Base-by-base conservation (phyloP, 2,329 filamentous ascomycete genomes). In the Epicoccum sorghinum region DNA sequence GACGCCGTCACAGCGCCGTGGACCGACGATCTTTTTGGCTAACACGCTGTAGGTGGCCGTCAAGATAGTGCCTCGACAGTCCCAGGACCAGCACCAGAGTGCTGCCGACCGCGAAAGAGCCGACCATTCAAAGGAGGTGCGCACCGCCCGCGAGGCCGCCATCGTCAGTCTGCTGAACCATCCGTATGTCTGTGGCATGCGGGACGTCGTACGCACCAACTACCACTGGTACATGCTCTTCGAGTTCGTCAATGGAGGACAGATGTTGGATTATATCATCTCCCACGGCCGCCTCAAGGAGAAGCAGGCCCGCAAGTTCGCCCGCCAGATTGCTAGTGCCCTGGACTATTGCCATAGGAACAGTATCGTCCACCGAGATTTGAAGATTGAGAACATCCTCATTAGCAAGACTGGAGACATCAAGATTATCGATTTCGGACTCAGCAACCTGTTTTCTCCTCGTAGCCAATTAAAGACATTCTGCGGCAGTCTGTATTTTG, bases 211-310 rank as follows among this genome's bases (percentile, higher is more conserved):
- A 52, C 89, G 93, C 53, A 98, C 95, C 45, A 93, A 95, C 69
- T 95, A 97, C 74, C 95, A 99, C 77, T 99, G 95, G 95, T 99
- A 99, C 77, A 99, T 99, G 95, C 86, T 99, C 46, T 99, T 96
- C 71, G 95, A 99, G 78, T 97, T 95, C 75, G 95, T 99, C 76
- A 97, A 99, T 71, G 95, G 95, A 42, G 95, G 95, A 14, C 95
- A 99, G 78, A 98, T 99, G 95, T 86, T 99, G 58, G 95, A 99
- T 79, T 99, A 98, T 77, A 99, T 99, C 75, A 99, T 99, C 72
- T 97, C 93, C 3, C 95, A 99, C 70, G 95, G 93, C 54, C 90
- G 96, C 69, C 81, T 99, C 60, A 98, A 98, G 81, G 95, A 99
- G 79, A 98, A 98, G 77, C 93, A 96, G 77, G 95, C 95, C 7